A percentile compares a stretch with the other conserved stretches of the same genome.
phyloP scores from a whole-genome alignment of 805 yeast species.

The Saccharomycopsis amapae region DNA sequence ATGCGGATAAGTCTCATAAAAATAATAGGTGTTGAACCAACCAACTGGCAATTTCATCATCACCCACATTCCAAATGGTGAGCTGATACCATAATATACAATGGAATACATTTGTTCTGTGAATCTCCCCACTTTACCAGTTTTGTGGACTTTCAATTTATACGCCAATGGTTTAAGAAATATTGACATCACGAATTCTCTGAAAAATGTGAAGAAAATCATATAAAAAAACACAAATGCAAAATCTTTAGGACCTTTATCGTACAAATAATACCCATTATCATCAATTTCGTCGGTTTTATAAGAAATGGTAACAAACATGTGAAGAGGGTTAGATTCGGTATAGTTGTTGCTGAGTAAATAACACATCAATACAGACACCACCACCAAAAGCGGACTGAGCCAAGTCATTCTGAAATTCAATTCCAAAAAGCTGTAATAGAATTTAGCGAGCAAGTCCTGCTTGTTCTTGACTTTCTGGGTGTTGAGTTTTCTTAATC shows the following conservation, averaged over 20 bases:
- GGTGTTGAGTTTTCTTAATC: conserved; percentile 13
- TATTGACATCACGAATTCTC: conserved; percentile 87
- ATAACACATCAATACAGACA: conserved; percentile 37
- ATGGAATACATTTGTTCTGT: conserved; percentile 89
- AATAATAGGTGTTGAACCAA: conserved; percentile 79
- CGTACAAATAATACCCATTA: conserved; percentile 46
- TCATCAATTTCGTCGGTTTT: conserved; percentile 39
- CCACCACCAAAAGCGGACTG: conserved; percentile 48
- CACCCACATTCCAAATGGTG: conserved; percentile 83
- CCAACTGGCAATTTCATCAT: conserved; percentile 82
- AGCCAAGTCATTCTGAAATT: conserved; percentile 60
- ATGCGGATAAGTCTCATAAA: conserved; percentile 82
- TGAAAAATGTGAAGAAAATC: conserved; percentile 78
- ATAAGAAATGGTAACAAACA: conserved; percentile 61
- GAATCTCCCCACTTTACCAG: conserved; percentile 64
- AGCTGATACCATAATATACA: conserved; percentile 69
- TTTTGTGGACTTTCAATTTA: conserved; percentile 41
- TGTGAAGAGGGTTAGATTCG: conserved; percentile 51
- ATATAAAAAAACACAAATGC: conserved; percentile 73
- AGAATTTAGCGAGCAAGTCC: conserved; percentile 16
- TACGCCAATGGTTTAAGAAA: conserved; percentile 67
- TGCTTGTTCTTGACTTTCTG: conserved; percentile 7
- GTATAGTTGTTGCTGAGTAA: conserved; percentile 52
- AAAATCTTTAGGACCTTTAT: conserved; percentile 81
- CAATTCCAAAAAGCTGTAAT: conserved; percentile 17